A percentile compares a stretch with the other conserved stretches of the same genome.
Evolutionary conservation across 257 asterid species (phyloP).

Genomic region (Petunia axillaris): DNA sequence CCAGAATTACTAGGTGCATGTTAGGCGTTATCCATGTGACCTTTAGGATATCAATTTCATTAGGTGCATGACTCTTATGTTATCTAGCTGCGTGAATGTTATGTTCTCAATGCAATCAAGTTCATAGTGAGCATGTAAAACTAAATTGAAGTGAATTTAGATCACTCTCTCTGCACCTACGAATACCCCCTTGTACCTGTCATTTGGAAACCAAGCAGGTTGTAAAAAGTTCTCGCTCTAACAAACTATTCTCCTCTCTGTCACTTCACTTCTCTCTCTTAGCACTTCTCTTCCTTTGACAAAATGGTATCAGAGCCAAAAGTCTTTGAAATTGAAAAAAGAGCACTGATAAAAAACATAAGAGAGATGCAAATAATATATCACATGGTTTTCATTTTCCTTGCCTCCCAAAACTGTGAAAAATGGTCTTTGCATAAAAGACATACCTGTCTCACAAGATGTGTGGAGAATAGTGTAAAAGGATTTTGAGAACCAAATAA

Average conservation of each 20-base stretch:
- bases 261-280: not conserved
- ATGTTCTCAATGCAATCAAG: not conserved
- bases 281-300: not conserved
- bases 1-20: not conserved
- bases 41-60: not conserved
- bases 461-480: not conserved
- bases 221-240: too few species aligned
- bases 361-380: not conserved
- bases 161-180: not conserved
- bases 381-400: slow-evolving; percentile 5
- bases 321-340: not conserved
- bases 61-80: not conserved
- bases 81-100: not conserved
- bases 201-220: not conserved
- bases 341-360: not conserved
- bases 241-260: not conserved
- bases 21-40: not conserved
- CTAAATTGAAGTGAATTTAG: not conserved
- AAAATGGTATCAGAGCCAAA: not conserved
- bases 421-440: not conserved
- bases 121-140: not conserved
- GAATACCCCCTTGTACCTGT: slow-evolving; percentile 1
- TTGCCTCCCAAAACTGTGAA: not conserved
- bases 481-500: not conserved
- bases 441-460: not conserved